Percentiles rank a stretch among this genome's conserved stretches.
These are phyloP conservation scores for Syzygium jambos DNA, from an alignment of 345 rosid genomes.

Conservation along the genomic window DNA sequence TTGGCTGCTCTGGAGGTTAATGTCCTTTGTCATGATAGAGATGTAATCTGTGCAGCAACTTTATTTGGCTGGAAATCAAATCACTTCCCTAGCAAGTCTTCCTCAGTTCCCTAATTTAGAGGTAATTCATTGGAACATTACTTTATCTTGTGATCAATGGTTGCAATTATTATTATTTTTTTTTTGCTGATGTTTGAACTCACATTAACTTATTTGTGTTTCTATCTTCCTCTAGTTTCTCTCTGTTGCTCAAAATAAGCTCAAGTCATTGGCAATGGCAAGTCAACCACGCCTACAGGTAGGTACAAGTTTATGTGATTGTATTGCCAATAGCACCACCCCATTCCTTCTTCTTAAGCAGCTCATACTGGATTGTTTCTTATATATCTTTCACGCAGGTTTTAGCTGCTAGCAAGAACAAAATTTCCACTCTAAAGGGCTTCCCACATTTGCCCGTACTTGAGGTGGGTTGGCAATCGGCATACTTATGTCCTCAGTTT, in stretches of 20 bases:
- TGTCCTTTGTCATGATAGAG: conserved; percentile 9
- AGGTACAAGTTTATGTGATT: conserved; percentile 7
- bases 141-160: not conserved
- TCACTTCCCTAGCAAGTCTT: conserved; percentile 82
- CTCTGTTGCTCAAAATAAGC: conserved; percentile 94
- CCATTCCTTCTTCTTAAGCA: not conserved
- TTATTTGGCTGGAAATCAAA: conserved; percentile 98
- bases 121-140: conserved; percentile 32
- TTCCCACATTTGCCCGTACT: conserved; percentile 88
- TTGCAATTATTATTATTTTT: not conserved
- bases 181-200: not conserved
- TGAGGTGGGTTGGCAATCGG: conserved; percentile 43
- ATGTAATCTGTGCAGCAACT: conserved; percentile 61
- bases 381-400: conserved; percentile 34
- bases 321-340: not conserved
- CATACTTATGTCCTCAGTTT: not conserved
- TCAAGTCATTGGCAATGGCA: conserved; percentile 95
- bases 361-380: not conserved
- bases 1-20: not conserved
- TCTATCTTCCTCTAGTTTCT: conserved; percentile 51
- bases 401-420: conserved; percentile 96
- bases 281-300: conserved; percentile 98
- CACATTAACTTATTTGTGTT: not conserved
- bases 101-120: conserved; percentile 96
- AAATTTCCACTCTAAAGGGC: conserved; percentile 79